Evolutionary conservation across 305 asterid species (phyloP).

Genomic region (Solanum hybrid): DNA sequence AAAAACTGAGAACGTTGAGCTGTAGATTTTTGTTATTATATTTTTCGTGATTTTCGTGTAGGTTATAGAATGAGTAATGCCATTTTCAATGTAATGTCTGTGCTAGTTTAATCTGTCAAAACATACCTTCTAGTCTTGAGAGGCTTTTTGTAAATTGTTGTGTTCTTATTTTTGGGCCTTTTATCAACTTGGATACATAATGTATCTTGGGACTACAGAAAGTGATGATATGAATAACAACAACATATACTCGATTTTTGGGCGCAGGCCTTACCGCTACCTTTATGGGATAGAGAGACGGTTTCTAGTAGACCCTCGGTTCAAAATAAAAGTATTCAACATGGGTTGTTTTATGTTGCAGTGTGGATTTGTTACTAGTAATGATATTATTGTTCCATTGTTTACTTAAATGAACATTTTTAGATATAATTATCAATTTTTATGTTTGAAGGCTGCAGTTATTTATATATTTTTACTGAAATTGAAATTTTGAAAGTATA

Average conservation of each 20-base stretch:
- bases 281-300: not conserved
- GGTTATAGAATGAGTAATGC: too few relatives aligned
- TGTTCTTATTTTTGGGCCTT: not conserved
- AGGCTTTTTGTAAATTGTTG: not conserved
- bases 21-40: not conserved
- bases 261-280: rapidly evolving
- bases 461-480: not conserved
- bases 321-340: not conserved
- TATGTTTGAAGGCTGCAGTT: not conserved
- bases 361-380: not conserved
- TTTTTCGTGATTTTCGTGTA: not conserved
- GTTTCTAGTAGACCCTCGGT: not conserved
- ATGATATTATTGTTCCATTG: not conserved
- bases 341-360: not conserved
- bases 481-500: not conserved
- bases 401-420: not conserved
- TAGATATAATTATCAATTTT: not conserved
- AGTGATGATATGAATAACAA: not conserved
- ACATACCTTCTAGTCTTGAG: not conserved
- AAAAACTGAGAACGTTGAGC: not conserved
- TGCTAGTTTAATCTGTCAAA: not conserved
- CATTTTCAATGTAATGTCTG: not conserved
- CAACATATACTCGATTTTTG: not conserved
- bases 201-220: not conserved
- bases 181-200: not conserved